Percentiles rank a stretch among this genome's conserved stretches.
Evolutionary conservation across 306 rosid species (phyloP).

Genomic region (Trifolium pratense): DNA sequence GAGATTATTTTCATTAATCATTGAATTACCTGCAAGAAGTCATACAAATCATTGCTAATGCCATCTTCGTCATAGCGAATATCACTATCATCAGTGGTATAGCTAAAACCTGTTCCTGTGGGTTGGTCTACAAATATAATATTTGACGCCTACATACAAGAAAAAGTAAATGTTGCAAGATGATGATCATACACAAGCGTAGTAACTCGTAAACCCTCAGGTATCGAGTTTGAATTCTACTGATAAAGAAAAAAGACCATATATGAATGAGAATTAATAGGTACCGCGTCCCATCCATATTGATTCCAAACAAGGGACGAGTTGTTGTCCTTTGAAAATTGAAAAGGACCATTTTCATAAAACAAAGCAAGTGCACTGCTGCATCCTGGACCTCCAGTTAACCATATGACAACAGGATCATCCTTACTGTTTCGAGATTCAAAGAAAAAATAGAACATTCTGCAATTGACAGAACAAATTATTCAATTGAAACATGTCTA

Average conservation of each 20-base stretch:
- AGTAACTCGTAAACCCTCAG: no score
- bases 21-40: conserved; percentile 80
- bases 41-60: conserved; percentile 81
- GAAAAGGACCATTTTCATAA: conserved; percentile 93
- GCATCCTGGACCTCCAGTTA: conserved; percentile 96
- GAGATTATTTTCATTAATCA: conserved; percentile 7
- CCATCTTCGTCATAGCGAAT: conserved; percentile 27
- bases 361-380: conserved; percentile 91
- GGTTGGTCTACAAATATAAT: no score
- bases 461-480: conserved; percentile 36
- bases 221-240: no score
- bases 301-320: conserved; percentile 85
- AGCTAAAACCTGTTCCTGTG: no score
- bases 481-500: background rate
- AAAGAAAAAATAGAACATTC: conserved; percentile 94
- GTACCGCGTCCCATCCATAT: conserved; percentile 90
- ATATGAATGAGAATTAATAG: no score
- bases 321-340: conserved; percentile 60
- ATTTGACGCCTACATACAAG: no score
- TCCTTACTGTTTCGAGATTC: conserved; percentile 68
- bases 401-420: conserved; percentile 85
- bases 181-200: no score
- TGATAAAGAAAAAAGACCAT: no score
- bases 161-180: no score
- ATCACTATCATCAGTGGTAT: no score